phyloP scores from a whole-genome alignment of 441 rosid genomes.

The Euphorbia neoarborescens region DNA sequence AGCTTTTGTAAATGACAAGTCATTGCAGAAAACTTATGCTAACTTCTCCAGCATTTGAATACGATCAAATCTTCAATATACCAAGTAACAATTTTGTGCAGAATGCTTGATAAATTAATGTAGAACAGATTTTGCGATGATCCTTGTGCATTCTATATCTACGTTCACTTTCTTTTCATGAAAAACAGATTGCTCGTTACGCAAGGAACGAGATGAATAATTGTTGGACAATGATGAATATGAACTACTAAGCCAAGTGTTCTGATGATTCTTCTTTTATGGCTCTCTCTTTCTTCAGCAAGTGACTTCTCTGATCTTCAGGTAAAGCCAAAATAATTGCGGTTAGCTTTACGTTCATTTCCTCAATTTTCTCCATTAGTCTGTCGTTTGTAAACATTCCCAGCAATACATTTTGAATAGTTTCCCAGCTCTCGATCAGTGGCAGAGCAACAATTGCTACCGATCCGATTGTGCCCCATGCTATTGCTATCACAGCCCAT shows the following conservation, averaged over 20 bases:
- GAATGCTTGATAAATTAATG: no score
- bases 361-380: constrained; percentile 58
- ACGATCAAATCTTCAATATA: not conserved
- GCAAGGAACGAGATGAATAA: not conserved
- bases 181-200: not conserved
- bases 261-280: constrained; percentile 36
- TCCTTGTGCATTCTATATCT: not conserved
- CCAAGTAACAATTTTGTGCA: not conserved
- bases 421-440: constrained; percentile 70
- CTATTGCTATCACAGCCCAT: constrained; percentile 74
- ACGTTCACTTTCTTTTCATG: not conserved
- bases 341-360: constrained; percentile 42
- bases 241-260: constrained; percentile 22
- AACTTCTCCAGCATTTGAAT: not conserved
- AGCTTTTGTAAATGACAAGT: not conserved
- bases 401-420: constrained; percentile 41
- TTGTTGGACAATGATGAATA: not conserved
- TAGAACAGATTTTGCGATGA: no score
- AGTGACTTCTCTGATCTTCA: constrained; percentile 52
- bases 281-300: constrained; percentile 47
- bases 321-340: constrained; percentile 49
- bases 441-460: constrained; percentile 56
- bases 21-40: not conserved
- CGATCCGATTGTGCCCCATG: constrained; percentile 84
- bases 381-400: constrained; percentile 75